Evolutionary conservation across 164 flowering plant genomes (phyloP).

Genomic region (Aristolochia californica): DNA sequence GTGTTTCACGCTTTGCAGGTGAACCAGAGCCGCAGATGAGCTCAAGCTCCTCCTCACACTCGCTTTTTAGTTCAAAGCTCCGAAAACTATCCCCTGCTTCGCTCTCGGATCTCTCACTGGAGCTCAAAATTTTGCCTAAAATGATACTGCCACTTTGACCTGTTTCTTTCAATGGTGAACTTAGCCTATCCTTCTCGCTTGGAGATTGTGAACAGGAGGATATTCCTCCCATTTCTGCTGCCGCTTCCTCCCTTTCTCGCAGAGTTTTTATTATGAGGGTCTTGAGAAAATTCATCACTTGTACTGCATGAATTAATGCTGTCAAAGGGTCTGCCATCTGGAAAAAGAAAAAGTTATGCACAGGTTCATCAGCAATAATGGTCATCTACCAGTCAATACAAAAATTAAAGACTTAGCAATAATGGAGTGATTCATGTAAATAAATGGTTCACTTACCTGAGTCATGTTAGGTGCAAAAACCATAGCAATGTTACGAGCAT

Average conservation of each 20-base stretch:
- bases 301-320: constrained; percentile 30
- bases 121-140: constrained; percentile 15
- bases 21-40: constrained; percentile 14
- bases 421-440: no score
- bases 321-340: constrained; percentile 35
- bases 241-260: constrained; percentile 22
- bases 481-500: constrained; percentile 88
- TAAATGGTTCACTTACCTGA: constrained; percentile 37
- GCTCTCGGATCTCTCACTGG: constrained; percentile 27
- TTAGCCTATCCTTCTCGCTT: constrained; percentile 3
- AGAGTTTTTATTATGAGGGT: constrained; percentile 17
- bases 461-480: constrained; percentile 99
- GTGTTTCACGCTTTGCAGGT: constrained; percentile 12
- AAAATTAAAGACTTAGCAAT: no score
- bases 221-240: constrained; percentile 4
- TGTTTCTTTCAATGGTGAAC: constrained; percentile 15
- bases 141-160: constrained; percentile 7
- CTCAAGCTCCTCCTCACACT: constrained; percentile 24
- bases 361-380: neutral
- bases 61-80: constrained; percentile 25
- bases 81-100: constrained; percentile 30
- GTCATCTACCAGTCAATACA: no score
- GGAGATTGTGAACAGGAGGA: constrained; percentile 17
- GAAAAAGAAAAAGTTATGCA: constrained; percentile 1
- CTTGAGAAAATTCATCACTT: constrained; percentile 29